These are phyloP conservation scores for Alternaria sp. DNA, from an alignment of 2,329 filamentous ascomycete genomes.

Conservation along the genomic window DNA sequence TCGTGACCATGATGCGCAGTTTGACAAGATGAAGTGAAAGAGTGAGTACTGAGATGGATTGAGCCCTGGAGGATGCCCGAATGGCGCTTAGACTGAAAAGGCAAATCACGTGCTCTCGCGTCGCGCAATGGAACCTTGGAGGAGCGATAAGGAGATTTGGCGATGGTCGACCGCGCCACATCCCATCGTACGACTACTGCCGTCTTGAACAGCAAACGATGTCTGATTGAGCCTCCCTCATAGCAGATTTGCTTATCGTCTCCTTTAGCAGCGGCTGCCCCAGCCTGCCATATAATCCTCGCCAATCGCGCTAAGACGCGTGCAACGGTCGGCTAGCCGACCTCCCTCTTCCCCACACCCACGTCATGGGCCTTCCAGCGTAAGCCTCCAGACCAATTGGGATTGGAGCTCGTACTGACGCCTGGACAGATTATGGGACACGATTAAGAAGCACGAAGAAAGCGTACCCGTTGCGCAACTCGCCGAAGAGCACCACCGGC, in stretches of 20 bases:
- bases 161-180: background rate
- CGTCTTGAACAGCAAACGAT: background rate
- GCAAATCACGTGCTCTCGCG: constrained; percentile 3
- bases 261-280: no score
- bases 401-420: background rate
- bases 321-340: background rate
- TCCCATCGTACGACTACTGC: background rate
- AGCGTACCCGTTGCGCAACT: constrained; percentile 45
- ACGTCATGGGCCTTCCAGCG: constrained; percentile 31
- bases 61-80: background rate
- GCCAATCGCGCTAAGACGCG: constrained; percentile 9
- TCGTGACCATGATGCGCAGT: background rate
- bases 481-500: constrained; percentile 46
- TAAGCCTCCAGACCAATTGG: constrained; percentile 3
- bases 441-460: constrained; percentile 46
- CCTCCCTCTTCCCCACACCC: background rate
- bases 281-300: background rate
- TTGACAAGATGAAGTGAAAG: background rate
- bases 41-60: background rate
- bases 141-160: background rate
- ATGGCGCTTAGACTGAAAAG: background rate
- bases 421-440: constrained; percentile 43
- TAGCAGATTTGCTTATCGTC: background rate
- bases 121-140: background rate
- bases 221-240: background rate